Base-by-base conservation (phyloP, 805 yeast genomes). In the Sugiyamaella smithiae region DNA sequence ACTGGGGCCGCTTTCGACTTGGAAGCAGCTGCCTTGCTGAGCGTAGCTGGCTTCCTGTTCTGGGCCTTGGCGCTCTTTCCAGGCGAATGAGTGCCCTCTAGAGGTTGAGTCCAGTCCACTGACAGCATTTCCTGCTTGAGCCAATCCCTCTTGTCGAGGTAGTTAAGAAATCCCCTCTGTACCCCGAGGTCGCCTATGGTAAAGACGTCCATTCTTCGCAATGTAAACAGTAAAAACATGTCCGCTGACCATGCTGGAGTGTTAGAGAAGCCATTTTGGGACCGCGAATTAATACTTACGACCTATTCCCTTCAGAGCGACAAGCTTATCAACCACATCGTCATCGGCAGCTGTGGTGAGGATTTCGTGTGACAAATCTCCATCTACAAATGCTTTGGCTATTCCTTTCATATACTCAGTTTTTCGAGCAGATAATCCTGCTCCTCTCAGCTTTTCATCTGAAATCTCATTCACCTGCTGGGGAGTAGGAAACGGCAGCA, bases 111-210 rank as follows among this genome's bases (percentile, higher is more conserved):
- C 54, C 57, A 55, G 32, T 59, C 60, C 11, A 50, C 57, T 5
- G 41, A 33, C 12, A 31, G 41, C 4, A 80, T 63, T 41, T 74
- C 73, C 32, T 67, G 58, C 6, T 76, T 57, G 11, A 82, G 51
- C 43, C 55, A 49, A 5, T 63, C 64, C 8, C 66, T 57, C 6
- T 51, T 55, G 68, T 40, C 73, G 71, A 86, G 62, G 64, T 87
- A 90, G 24, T 73, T 64, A 0, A 88, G 76, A 50, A 83, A 77
- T 0, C 97, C 97, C 53, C 95, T 70, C 26, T 90, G 88, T 1
- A 90, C 77, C 1, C 97, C 97, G 41, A 90, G 67, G 66, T 90
- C 97, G 16, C 82, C 87, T 4, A 77, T 69, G 4, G 93, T 84
- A 63, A 88, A 88, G 0, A 87, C 78, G 62, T 90, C 82, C 61